phyloP scores from a whole-genome alignment of 305 asterid species.

The Fraxinus albicans region DNA sequence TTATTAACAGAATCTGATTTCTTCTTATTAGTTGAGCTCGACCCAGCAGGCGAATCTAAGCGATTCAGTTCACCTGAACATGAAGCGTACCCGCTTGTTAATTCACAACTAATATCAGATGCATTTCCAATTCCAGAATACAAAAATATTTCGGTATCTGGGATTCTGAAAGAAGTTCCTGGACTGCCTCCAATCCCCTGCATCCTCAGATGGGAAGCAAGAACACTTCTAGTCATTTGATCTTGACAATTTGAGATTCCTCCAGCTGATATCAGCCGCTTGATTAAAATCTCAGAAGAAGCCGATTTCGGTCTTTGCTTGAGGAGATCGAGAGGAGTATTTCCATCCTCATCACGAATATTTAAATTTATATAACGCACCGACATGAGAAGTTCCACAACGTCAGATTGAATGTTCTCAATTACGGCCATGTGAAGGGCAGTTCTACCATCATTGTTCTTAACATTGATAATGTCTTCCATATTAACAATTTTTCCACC shows the following conservation, averaged over 20 bases:
- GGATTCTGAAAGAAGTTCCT: slow-evolving; percentile 68
- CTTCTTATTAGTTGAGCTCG: slow-evolving; percentile 26
- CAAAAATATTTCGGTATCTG: slow-evolving; percentile 68
- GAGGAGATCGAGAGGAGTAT: slow-evolving; percentile 72
- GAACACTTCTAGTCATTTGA: slow-evolving; percentile 33
- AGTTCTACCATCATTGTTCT: slow-evolving; percentile 67
- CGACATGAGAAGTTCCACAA: slow-evolving; percentile 77
- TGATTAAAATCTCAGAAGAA: slow-evolving; percentile 64
- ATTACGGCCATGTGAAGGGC: slow-evolving; percentile 78
- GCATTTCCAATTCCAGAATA: slow-evolving; percentile 47
- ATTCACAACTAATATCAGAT: slow-evolving; percentile 32
- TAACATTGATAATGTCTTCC: slow-evolving; percentile 48
- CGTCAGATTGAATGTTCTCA: slow-evolving; percentile 53
- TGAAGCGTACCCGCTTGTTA: slow-evolving; percentile 34
- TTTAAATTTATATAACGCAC: slow-evolving; percentile 48
- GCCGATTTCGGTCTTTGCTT: slow-evolving; percentile 56
- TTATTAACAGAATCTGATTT: slow-evolving; percentile 34
- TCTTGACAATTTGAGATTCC: slow-evolving; percentile 54
- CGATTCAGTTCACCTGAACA: slow-evolving; percentile 52
- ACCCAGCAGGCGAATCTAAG: slow-evolving; percentile 25
- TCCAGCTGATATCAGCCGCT: slow-evolving; percentile 66
- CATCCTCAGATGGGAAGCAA: slow-evolving; percentile 58
- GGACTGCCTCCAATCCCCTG: slow-evolving; percentile 72
- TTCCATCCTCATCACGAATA: slow-evolving; percentile 55
- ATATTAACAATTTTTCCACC: slow-evolving; percentile 31